Percentiles rank a stretch among this genome's conserved stretches.
Conservation (phyloP, 75 land plant genomes). For the Cryptomeria japonica region DNA sequence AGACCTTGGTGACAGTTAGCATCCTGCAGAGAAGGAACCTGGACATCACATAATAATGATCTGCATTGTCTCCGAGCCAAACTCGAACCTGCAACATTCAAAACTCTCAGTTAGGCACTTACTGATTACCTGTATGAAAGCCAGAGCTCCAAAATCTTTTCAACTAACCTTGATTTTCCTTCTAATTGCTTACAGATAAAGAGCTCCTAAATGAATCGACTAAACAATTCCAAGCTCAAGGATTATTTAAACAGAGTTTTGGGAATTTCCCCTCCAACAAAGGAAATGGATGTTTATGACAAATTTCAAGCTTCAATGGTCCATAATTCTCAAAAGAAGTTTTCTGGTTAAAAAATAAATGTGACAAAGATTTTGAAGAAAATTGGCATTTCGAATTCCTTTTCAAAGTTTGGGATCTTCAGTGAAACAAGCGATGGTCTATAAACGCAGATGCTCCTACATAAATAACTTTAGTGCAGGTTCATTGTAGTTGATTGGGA, state of each 20-base stretch:
- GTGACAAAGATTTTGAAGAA: not conserved
- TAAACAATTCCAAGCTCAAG: not conserved
- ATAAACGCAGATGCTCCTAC: not conserved
- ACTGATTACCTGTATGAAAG: not conserved
- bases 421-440: not conserved
- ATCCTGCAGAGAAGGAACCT: conserved; percentile 85
- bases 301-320: not conserved
- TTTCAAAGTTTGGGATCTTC: no score
- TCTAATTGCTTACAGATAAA: not conserved
- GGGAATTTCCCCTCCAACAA: not conserved
- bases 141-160: not conserved
- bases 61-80: conserved; percentile 92
- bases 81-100: conserved; percentile 72
- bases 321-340: not conserved
- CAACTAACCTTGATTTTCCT: not conserved
- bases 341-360: no score
- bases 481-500: not conserved
- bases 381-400: not conserved
- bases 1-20: conserved; percentile 90
- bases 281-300: not conserved
- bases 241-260: not conserved
- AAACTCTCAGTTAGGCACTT: not conserved
- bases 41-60: conserved; percentile 92
- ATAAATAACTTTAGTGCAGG: not conserved
- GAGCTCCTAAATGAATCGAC: not conserved